A percentile compares a stretch with the other conserved stretches of the same genome.
phyloP scores from a whole-genome alignment of 805 yeast species.

The Kodamaea laetipori region DNA sequence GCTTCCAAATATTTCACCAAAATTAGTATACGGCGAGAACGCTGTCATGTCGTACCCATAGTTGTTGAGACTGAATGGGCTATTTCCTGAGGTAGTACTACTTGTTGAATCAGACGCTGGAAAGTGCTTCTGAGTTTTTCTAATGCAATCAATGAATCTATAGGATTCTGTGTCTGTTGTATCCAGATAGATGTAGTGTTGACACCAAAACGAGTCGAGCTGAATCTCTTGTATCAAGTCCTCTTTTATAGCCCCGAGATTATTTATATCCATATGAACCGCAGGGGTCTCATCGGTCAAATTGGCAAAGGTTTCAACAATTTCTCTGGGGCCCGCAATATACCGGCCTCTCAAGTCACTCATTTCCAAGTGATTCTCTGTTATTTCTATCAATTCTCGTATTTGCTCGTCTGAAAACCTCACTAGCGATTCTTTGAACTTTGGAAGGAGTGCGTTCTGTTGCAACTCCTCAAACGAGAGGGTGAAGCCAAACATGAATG shows the following conservation, averaged over 20 bases:
- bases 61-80: not conserved
- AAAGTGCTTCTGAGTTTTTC: not conserved
- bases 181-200: constrained; percentile 10
- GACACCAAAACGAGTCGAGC: constrained; percentile 16
- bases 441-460: not conserved
- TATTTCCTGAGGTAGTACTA: not conserved
- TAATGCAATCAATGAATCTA: constrained; percentile 4
- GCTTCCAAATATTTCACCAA: constrained; percentile 5
- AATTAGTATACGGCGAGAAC: constrained; percentile 7
- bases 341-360: not conserved
- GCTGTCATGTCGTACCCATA: constrained; percentile 2
- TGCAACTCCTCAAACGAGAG: not conserved
- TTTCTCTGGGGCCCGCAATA: constrained; percentile 2
- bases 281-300: not conserved
- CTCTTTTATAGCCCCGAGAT: constrained; percentile 3
- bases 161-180: not conserved
- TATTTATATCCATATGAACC: not conserved
- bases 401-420: constrained; percentile 6
- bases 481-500: constrained; percentile 9
- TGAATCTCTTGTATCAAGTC: constrained; percentile 11
- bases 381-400: constrained; percentile 2
- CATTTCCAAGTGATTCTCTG: constrained; percentile 2
- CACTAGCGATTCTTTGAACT: not conserved
- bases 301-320: constrained; percentile 1
- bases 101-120: not conserved